Percentiles rank a stretch among this genome's conserved stretches.
phyloP scores from a whole-genome alignment of 768 basidiomycete species.

The Amanita fuliginea region DNA sequence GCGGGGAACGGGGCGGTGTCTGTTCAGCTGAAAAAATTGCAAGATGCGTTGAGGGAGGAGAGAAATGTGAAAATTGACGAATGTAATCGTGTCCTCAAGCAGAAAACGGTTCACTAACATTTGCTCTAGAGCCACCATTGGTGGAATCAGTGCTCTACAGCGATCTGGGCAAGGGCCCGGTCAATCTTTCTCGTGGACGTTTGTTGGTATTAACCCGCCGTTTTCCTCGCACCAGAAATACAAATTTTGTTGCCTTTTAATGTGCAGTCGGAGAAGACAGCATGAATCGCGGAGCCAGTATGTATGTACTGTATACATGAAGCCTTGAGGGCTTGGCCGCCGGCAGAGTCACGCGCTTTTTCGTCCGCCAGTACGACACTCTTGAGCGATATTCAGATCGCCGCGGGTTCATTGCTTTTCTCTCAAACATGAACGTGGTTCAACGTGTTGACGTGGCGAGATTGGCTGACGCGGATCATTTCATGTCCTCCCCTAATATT shows the following conservation, averaged over 20 bases:
- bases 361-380: constrained; percentile 6
- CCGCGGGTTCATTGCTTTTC: constrained; percentile 3
- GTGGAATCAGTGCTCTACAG: too few species aligned
- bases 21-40: constrained; percentile 48
- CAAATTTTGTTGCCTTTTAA: too few species aligned
- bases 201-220: too few species aligned
- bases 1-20: constrained; percentile 45
- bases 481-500: constrained; percentile 10
- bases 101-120: not conserved
- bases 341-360: not conserved
- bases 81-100: not conserved
- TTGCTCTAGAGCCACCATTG: too few species aligned
- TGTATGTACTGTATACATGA: too few species aligned
- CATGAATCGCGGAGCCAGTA: too few species aligned
- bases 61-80: constrained; percentile 14
- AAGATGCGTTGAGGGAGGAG: constrained; percentile 40
- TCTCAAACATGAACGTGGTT: constrained; percentile 7
- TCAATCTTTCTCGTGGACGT: too few species aligned
- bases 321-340: too few species aligned
- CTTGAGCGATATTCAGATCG: constrained; percentile 7
- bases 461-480: constrained; percentile 9
- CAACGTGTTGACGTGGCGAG: constrained; percentile 8
- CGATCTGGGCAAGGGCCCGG: too few species aligned
- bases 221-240: too few species aligned
- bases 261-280: too few species aligned